phyloP scores from a whole-genome alignment of 2,329 filamentous ascomycete species.

The Fusarium liriodendri region DNA sequence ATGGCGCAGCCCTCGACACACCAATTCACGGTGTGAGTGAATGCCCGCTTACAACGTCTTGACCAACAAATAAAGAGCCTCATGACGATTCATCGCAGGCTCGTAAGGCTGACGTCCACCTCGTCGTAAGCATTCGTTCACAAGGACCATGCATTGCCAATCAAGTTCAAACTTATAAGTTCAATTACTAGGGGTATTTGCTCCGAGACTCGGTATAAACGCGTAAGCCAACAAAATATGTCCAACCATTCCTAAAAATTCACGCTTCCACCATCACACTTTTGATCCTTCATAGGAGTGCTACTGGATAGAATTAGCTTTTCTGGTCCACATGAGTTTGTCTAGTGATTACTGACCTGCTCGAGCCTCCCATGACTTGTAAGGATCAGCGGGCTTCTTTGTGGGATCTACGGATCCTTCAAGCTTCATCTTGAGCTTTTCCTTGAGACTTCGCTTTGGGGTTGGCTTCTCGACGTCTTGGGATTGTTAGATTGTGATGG shows the following conservation, averaged over 20 bases:
- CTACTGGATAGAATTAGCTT: conserved; percentile 23
- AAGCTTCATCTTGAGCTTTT: conserved; percentile 40
- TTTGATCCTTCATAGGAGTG: conserved; percentile 24
- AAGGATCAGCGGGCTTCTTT: conserved; percentile 35
- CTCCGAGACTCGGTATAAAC: conserved; percentile 11
- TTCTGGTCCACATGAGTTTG: neutral
- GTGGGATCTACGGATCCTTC: conserved; percentile 34
- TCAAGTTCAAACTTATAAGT: conserved; percentile 1
- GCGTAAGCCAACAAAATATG: conserved; percentile 2
- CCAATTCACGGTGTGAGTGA: neutral
- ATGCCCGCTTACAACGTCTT: neutral
- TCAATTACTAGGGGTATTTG: conserved; percentile 23
- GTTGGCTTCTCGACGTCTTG: conserved; percentile 15
- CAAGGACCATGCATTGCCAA: neutral
- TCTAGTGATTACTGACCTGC: conserved; percentile 28
- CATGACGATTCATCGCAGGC: neutral
- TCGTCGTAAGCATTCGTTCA: conserved; percentile 1
- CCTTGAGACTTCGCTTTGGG: conserved; percentile 34
- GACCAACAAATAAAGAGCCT: neutral
- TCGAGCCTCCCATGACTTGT: conserved; percentile 43
- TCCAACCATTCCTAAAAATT: conserved; percentile 11
- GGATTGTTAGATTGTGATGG: neutral
- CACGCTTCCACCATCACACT: neutral
- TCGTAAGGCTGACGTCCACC: conserved; percentile 13
- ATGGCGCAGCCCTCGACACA: neutral